Conservation (phyloP, 768 basidiomycete genomes). For the Collybiopsis luxurians region DNA sequence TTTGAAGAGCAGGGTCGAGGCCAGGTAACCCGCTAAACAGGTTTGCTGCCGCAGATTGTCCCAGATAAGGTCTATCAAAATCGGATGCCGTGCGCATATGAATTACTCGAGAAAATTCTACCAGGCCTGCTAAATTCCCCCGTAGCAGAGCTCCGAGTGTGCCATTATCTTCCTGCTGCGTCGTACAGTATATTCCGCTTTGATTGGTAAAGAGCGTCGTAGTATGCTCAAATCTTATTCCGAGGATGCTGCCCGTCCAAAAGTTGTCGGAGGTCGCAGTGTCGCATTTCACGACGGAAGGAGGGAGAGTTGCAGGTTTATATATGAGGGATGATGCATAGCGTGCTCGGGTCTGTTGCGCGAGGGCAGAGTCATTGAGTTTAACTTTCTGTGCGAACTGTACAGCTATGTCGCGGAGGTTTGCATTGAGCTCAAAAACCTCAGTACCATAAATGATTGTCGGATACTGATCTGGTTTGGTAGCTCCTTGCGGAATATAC, state of each 20-base stretch:
- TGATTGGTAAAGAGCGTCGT: conserved; percentile 28
- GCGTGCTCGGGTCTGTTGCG: conserved; percentile 18
- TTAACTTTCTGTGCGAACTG: conserved; percentile 21
- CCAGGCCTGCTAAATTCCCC: not conserved
- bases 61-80: conserved; percentile 26
- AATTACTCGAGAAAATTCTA: conserved; percentile 35
- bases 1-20: conserved; percentile 28
- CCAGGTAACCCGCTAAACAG: conserved; percentile 30
- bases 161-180: conserved; percentile 41
- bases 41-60: conserved; percentile 20
- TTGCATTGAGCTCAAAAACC: conserved; percentile 38
- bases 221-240: conserved; percentile 27
- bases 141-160: conserved; percentile 34
- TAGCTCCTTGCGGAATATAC: conserved; percentile 19
- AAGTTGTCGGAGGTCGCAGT: conserved; percentile 29
- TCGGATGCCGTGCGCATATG: conserved; percentile 35
- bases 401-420: conserved; percentile 23
- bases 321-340: conserved; percentile 20
- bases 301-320: conserved; percentile 23
- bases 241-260: conserved; percentile 28
- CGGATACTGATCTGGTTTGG: conserved; percentile 7
- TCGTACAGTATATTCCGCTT: conserved; percentile 28
- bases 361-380: conserved; percentile 11
- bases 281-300: conserved; percentile 24
- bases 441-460: conserved; percentile 19